Evolutionary conservation across 345 rosid genomes (phyloP).

Genomic region (Aegle marmelos): DNA sequence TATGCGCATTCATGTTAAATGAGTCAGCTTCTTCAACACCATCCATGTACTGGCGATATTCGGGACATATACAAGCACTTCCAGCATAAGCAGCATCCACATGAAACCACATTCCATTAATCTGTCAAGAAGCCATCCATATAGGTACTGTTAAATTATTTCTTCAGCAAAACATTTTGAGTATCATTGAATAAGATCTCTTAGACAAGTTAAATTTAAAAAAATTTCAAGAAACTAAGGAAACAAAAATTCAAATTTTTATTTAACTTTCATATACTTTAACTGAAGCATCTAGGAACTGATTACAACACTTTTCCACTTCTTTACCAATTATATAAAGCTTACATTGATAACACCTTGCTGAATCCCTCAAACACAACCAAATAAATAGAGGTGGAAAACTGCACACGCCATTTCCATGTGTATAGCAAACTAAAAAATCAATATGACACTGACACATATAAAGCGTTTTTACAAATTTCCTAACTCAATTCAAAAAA

Average conservation of each 20-base stretch:
- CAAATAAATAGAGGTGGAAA: neutral
- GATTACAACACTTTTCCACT: neutral
- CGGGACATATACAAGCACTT: conserved; percentile 92
- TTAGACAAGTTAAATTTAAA: neutral
- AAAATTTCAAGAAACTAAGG: neutral
- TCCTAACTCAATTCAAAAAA: neutral
- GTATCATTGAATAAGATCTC: neutral
- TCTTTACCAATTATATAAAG: neutral
- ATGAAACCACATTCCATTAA: conserved; percentile 74
- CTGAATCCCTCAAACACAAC: neutral
- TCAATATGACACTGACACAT: neutral
- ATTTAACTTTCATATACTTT: neutral
- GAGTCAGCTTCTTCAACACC: conserved; percentile 93
- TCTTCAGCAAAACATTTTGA: neutral
- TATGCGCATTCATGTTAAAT: conserved; percentile 91
- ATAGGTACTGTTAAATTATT: neutral
- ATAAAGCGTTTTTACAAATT: neutral
- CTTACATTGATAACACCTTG: neutral
- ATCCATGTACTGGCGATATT: conserved; percentile 64
- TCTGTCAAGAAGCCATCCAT: conserved; percentile 38
- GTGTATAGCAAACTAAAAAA: neutral
- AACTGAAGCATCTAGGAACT: neutral
- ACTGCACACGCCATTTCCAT: neutral
- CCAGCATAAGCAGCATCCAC: conserved; percentile 96
- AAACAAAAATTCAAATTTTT: neutral